Evolutionary conservation across 495 filamentous ascomycete genomes (phyloP).

Genomic region (Podospora anserina): DNA sequence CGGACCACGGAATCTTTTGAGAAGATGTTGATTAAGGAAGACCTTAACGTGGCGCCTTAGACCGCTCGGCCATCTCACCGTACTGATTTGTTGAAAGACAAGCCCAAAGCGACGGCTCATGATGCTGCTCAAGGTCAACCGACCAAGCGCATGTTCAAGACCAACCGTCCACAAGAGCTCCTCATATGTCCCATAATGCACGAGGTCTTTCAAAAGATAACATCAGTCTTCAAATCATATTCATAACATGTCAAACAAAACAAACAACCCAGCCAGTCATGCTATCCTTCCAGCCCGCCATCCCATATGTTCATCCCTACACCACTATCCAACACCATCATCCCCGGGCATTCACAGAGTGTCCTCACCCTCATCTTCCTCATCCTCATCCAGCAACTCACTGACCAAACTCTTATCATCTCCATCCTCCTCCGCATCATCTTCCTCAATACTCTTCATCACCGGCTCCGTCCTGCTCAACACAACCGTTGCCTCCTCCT

Average conservation of each 20-base stretch:
- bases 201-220: too few relatives aligned
- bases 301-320: neutral
- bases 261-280: neutral
- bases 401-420: slow-evolving; percentile 9
- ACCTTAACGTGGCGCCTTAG: neutral
- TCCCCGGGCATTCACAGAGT: neutral
- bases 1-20: slow-evolving; percentile 32
- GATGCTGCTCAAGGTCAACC: neutral
- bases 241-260: neutral
- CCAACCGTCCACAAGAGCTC: neutral
- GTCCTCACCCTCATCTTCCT: slow-evolving; percentile 8
- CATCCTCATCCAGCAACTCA: slow-evolving; percentile 10
- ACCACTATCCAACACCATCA: neutral
- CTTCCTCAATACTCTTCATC: neutral
- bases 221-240: neutral
- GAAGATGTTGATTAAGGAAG: neutral
- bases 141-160: neutral
- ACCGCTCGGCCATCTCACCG: neutral
- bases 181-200: too few relatives aligned
- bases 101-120: neutral
- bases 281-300: neutral
- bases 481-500: slow-evolving; percentile 16
- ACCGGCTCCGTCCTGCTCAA: slow-evolving; percentile 2
- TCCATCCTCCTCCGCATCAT: neutral
- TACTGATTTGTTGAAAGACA: neutral